Percentiles rank a stretch among this genome's conserved stretches.
Evolutionary conservation across 306 rosid genomes (phyloP).

Genomic region (Glycine latifolia): DNA sequence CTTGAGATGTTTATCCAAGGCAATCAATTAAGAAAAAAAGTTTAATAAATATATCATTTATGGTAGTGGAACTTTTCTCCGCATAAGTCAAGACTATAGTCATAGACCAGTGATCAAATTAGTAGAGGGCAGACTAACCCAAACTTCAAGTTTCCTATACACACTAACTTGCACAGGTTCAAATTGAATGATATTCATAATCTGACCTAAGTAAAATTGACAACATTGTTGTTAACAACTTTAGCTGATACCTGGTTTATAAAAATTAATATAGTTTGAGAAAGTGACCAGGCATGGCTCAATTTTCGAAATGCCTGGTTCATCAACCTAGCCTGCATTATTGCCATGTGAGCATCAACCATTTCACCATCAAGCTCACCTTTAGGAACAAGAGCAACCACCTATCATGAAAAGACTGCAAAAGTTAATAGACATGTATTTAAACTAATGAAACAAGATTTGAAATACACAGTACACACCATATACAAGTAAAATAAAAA

Average conservation of each 20-base stretch:
- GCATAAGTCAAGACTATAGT: not conserved
- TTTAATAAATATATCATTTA: not conserved
- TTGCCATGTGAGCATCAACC: conserved; percentile 97
- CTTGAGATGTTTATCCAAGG: too few relatives aligned
- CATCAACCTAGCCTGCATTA: conserved; percentile 98
- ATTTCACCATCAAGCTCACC: conserved; percentile 94
- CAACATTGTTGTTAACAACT: conserved; percentile 31
- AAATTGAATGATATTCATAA: not conserved
- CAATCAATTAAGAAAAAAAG: too few relatives aligned
- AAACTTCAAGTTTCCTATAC: not conserved
- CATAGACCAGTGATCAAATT: not conserved
- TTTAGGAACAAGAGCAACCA: conserved; percentile 95
- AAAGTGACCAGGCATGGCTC: conserved; percentile 86
- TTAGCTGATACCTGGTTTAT: conserved; percentile 78
- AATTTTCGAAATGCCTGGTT: conserved; percentile 93
- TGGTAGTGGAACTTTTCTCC: not conserved
- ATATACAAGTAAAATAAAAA: not conserved
- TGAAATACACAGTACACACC: conserved; percentile 16
- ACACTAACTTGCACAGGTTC: not conserved
- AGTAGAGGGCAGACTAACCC: conserved; percentile 14
- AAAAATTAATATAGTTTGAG: conserved; percentile 77
- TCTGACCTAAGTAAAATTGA: conserved; percentile 21
- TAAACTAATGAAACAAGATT: conserved; percentile 30
- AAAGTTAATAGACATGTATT: conserved; percentile 27
- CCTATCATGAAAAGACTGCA: conserved; percentile 59